Conservation (phyloP, 306 rosid species). For the Sindora glabra region DNA sequence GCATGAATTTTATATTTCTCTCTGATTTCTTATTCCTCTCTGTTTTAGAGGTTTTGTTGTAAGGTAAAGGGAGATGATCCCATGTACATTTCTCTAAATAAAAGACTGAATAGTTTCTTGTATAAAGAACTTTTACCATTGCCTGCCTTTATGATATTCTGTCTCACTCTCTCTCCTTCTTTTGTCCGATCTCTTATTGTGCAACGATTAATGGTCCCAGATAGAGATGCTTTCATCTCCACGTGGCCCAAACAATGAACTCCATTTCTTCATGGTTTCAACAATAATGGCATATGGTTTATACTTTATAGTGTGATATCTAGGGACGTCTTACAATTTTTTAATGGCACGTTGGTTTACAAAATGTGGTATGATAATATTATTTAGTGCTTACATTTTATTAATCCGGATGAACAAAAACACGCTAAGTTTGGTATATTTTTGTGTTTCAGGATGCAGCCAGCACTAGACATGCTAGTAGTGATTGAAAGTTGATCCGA, state of each 20-base stretch:
- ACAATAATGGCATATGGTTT: background rate
- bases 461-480: slow-evolving; percentile 11
- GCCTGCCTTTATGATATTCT: background rate
- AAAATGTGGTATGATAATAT: slow-evolving; percentile 23
- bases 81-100: background rate
- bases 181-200: no score
- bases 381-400: slow-evolving; percentile 20
- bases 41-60: background rate
- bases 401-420: slow-evolving; percentile 6
- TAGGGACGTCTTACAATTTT: background rate
- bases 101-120: background rate
- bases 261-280: slow-evolving; percentile 12
- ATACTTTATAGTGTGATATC: no score
- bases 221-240: slow-evolving; percentile 11
- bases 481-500: slow-evolving; percentile 1
- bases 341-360: slow-evolving; percentile 17
- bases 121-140: background rate
- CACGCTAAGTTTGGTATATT: slow-evolving; percentile 9
- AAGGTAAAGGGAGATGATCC: slow-evolving; percentile 29
- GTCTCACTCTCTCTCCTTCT: background rate
- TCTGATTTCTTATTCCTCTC: slow-evolving; percentile 22
- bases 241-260: slow-evolving; percentile 9
- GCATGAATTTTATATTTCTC: no score
- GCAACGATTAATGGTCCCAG: slow-evolving; percentile 5
- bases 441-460: slow-evolving; percentile 10